phyloP scores from a whole-genome alignment of 140 eudicot genomes.

The Anethum foeniculum region DNA sequence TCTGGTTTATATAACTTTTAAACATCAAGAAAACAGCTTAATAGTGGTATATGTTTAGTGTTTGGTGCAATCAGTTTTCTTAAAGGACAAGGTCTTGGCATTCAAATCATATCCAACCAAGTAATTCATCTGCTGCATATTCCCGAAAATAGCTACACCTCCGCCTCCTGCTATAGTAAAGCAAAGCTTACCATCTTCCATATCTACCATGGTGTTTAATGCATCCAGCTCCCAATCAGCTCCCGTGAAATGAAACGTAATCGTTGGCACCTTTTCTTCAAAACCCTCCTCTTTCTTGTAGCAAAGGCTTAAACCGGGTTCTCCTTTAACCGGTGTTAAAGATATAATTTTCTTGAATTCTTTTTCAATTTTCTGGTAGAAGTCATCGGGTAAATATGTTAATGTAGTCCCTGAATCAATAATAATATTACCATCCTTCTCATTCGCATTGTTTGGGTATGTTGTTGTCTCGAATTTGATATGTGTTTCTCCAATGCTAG shows the following conservation, averaged over 20 bases:
- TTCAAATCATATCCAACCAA: background rate
- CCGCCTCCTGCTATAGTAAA: background rate
- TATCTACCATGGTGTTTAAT: constrained; percentile 14
- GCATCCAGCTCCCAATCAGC: constrained; percentile 21
- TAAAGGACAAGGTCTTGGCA: background rate
- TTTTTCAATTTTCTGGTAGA: constrained; percentile 11
- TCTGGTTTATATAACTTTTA: no score
- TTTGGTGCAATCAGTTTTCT: background rate
- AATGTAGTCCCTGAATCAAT: constrained; percentile 66
- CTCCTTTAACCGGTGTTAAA: constrained; percentile 10
- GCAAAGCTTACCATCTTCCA: constrained; percentile 21
- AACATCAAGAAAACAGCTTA: background rate
- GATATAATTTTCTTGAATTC: constrained; percentile 11
- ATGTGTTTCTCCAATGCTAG: constrained; percentile 26
- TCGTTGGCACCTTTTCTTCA: constrained; percentile 12
- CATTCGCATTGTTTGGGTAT: background rate
- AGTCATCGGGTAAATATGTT: constrained; percentile 16
- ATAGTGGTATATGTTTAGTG: background rate
- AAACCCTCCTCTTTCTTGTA: constrained; percentile 3
- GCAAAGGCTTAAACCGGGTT: constrained; percentile 16
- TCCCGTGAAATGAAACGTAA: constrained; percentile 31
- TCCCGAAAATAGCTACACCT: background rate
- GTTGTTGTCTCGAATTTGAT: background rate
- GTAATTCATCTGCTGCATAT: background rate
- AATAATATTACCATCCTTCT: constrained; percentile 27